These are phyloP conservation scores for Litchi chinensis DNA, from an alignment of 345 rosid species.

Conservation along the genomic window DNA sequence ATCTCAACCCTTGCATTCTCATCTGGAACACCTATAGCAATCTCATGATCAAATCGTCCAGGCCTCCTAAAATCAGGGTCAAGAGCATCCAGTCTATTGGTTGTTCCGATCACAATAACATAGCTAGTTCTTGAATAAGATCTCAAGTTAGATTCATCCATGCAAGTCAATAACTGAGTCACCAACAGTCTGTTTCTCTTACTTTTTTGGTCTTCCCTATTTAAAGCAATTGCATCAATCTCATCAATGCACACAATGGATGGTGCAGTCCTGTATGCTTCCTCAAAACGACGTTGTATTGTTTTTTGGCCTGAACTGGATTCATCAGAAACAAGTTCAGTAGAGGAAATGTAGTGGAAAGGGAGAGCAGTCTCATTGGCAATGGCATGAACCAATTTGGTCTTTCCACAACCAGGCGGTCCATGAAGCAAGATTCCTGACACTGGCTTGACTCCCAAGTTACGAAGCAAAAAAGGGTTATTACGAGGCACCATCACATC, in stretches of 20 bases:
- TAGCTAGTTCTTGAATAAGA: conserved; percentile 36
- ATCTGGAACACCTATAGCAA: conserved; percentile 71
- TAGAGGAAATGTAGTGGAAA: conserved; percentile 72
- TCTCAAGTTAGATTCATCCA: conserved; percentile 60
- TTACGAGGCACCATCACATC: conserved; percentile 65
- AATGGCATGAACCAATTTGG: conserved; percentile 68
- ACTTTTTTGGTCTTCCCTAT: no score
- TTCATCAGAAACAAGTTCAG: conserved; percentile 67
- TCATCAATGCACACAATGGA: conserved; percentile 87
- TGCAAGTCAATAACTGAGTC: conserved; percentile 83
- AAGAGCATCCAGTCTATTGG: conserved; percentile 84
- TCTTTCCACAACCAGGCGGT: conserved; percentile 79
- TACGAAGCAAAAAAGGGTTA: conserved; percentile 55
- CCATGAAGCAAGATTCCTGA: conserved; percentile 74
- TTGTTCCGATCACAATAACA: conserved; percentile 90
- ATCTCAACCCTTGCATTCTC: conserved; percentile 77
- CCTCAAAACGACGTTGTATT: conserved; percentile 69
- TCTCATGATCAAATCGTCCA: conserved; percentile 87
- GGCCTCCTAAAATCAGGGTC: conserved; percentile 82
- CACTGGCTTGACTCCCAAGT: conserved; percentile 61
- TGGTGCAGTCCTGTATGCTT: conserved; percentile 78
- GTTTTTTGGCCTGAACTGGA: conserved; percentile 32
- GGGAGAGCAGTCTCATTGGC: conserved; percentile 77
- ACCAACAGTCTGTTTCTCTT: conserved; percentile 87
- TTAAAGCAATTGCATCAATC: conserved; percentile 76